Base-by-base conservation (phyloP, 2,329 filamentous ascomycete genomes). In the Fusarium temperatum region DNA sequence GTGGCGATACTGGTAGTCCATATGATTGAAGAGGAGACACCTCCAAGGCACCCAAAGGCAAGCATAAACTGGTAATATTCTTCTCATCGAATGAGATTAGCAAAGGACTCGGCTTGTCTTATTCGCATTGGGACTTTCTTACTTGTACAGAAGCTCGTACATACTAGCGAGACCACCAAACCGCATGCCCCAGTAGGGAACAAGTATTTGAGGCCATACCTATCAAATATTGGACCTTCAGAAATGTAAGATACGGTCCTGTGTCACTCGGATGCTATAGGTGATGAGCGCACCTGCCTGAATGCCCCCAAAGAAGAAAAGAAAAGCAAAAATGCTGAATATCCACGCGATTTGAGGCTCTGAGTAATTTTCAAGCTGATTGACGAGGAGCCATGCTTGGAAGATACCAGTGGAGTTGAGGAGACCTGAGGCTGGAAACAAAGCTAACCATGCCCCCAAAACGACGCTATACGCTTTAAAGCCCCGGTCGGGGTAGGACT, bases 101-200 rank as follows among this genome's bases (percentile, higher is more conserved):
- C 7, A 3, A 3, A 2, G 5, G 10, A 6, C 20, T 18, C 10
- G 1, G 3, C 1, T n/a, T n/a, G 2, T 30, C 20, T 12, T 5
- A 1, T 3, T n/a, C 4, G 0, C 5, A 26, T 17, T 3, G 10
- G 14, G 20, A 8, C 28, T 18, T 17, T n/a, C 20, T 8, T 13
- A 50, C 47, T 8, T 24, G 47, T 24, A 18, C 47, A 51, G 22
- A 51, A 51, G 4, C 47, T 51, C 11, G 47, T 51, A 32, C 22
- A 51, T 7, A 51, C 0, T 0, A 51, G 22, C 11, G 47, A 24
- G 0, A 51, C 22, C 8, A 51, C 2, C 2, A 51, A 24, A 1
- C 47, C 47, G 5, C 28, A 51, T 10, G 47, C 47, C 1, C 47
- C 47, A 32, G 22, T 32, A 2, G 47, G 47, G 0, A 51, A 3